A percentile compares a stretch with the other conserved stretches of the same genome.
phyloP scores from a whole-genome alignment of 352 stramenopile genomes.

The Sclerospora graminicola region DNA sequence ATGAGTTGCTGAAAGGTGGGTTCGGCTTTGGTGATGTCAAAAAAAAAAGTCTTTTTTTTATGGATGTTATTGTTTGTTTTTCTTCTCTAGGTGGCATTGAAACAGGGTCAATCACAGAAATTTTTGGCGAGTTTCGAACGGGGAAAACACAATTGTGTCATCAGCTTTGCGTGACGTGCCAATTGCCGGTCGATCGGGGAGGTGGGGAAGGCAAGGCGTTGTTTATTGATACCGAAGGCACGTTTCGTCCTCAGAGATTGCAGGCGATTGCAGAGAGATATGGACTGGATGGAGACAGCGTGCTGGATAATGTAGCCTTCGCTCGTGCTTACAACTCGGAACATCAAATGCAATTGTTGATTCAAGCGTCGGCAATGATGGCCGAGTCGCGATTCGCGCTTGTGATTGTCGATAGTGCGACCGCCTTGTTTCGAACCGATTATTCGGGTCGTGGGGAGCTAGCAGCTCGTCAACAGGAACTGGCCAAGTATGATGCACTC shows the following conservation, averaged over 20 bases:
- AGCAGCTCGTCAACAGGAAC: slow-evolving; percentile 87
- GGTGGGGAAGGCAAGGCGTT: slow-evolving; percentile 97
- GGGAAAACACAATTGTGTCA: slow-evolving; percentile 99
- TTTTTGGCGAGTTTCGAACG: slow-evolving; percentile 99
- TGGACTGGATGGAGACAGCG: slow-evolving; percentile 91
- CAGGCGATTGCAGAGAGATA: slow-evolving; percentile 97
- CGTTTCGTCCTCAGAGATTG: slow-evolving; percentile 94
- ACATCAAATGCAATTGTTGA: slow-evolving; percentile 97
- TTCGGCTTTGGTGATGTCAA: background rate
- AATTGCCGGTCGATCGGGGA: slow-evolving; percentile 94
- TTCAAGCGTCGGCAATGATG: slow-evolving; percentile 98
- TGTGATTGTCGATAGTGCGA: slow-evolving; percentile 97
- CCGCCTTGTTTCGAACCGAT: slow-evolving; percentile 97
- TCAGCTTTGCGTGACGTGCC: slow-evolving; percentile 98
- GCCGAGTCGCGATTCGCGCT: slow-evolving; percentile 92
- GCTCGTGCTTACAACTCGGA: slow-evolving; percentile 99
- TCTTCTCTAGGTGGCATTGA: slow-evolving; percentile 89
- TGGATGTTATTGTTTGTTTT: background rate
- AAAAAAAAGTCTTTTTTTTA: background rate
- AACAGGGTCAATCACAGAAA: slow-evolving; percentile 95
- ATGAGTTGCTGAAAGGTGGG: slow-evolving; percentile 82
- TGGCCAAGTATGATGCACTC: slow-evolving; percentile 50
- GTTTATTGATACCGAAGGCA: slow-evolving; percentile 99
- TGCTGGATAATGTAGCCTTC: slow-evolving; percentile 98
- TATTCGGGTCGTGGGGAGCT: slow-evolving; percentile 97